These are phyloP conservation scores for Yamadazyma laniorum DNA, from an alignment of 805 yeast species.

Conservation along the genomic window DNA sequence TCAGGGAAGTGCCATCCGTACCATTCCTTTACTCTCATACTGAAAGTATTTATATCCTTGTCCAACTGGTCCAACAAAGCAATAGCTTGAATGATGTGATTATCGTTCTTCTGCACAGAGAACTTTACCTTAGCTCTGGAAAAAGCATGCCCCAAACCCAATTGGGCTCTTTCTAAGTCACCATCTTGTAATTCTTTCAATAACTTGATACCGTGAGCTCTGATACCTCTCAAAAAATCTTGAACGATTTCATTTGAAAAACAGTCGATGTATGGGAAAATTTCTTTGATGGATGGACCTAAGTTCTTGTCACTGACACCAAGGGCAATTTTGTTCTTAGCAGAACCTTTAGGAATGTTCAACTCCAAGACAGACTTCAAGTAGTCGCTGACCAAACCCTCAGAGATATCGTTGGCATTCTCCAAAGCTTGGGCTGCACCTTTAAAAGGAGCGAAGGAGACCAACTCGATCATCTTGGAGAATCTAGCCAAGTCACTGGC, in stretches of 20 bases:
- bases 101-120: conserved; percentile 96
- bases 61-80: conserved; percentile 96
- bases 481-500: conserved; percentile 81
- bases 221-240: conserved; percentile 91
- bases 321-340: conserved; percentile 64
- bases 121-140: conserved; percentile 99
- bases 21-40: conserved; percentile 98
- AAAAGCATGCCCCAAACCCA: conserved; percentile 98
- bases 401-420: conserved; percentile 96
- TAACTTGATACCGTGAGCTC: conserved; percentile 85
- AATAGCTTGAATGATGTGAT: conserved; percentile 98
- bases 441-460: conserved; percentile 96
- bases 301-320: conserved; percentile 94
- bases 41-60: conserved; percentile 95
- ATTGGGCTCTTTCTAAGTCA: conserved; percentile 95
- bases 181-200: conserved; percentile 91
- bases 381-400: conserved; percentile 92
- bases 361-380: conserved; percentile 85
- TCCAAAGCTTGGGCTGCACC: conserved; percentile 99
- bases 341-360: conserved; percentile 78
- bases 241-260: conserved; percentile 88
- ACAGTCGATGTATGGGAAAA: conserved; percentile 85
- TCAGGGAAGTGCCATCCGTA: conserved; percentile 99
- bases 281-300: conserved; percentile 95
- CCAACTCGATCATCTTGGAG: conserved; percentile 89